These are phyloP conservation scores for Panicum miliaceum DNA, from an alignment of 176 grass and related monocot genomes.

Conservation along the genomic window DNA sequence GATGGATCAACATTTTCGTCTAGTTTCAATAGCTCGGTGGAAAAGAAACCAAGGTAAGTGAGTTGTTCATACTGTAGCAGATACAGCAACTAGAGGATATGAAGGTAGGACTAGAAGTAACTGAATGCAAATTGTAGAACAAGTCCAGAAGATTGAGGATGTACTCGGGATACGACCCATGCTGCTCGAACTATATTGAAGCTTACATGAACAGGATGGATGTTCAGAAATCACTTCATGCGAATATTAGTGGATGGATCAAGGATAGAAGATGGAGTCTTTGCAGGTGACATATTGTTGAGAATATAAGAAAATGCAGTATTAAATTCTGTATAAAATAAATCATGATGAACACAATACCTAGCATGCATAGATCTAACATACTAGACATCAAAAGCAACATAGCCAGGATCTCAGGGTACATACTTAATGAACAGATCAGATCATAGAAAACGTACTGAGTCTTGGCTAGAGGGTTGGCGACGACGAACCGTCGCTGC, in stretches of 20 bases:
- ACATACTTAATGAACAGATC: no score
- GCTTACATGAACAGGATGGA: constrained; percentile 78
- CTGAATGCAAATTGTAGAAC: constrained; percentile 44
- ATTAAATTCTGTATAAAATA: no score
- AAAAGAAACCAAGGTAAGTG: constrained; percentile 32
- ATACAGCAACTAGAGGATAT: background rate
- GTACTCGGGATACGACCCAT: constrained; percentile 79
- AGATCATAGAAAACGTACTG: no score
- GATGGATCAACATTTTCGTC: constrained; percentile 45
- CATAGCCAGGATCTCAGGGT: no score
- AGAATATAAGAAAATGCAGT: no score
- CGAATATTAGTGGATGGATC: constrained; percentile 57
- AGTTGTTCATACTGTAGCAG: constrained; percentile 17
- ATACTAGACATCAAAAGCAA: no score
- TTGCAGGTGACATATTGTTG: constrained; percentile 73
- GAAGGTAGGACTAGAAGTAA: constrained; percentile 9
- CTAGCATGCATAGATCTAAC: no score
- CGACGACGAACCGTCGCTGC: no score
- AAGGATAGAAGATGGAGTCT: constrained; percentile 64
- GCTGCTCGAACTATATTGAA: constrained; percentile 66
- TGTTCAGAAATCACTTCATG: constrained; percentile 78
- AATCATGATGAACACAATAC: no score
- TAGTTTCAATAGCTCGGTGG: background rate
- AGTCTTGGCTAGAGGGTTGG: no score
- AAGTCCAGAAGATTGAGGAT: constrained; percentile 50